Evolutionary conservation across 148 eudicot species (phyloP).

Genomic region (Simmondsia chinensis): DNA sequence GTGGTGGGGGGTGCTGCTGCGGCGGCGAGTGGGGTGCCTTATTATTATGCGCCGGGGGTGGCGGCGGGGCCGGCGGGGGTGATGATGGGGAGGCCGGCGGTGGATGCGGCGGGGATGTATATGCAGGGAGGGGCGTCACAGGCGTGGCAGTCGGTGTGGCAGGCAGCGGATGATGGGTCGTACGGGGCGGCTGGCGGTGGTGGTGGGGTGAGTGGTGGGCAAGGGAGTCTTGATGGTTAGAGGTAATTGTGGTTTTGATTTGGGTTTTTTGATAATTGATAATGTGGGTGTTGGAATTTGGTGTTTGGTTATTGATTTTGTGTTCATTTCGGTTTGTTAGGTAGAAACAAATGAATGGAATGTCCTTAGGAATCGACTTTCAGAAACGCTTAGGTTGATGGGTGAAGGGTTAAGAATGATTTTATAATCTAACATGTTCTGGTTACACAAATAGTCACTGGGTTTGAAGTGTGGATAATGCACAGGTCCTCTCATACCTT

Average conservation of each 20-base stretch:
- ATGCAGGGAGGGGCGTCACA: constrained; percentile 34
- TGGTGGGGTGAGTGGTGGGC: constrained; percentile 26
- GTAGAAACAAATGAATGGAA: too few species aligned
- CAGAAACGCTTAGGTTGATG: too few species aligned
- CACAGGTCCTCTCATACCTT: too few species aligned
- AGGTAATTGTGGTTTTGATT: constrained; percentile 17
- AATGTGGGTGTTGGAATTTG: too few species aligned
- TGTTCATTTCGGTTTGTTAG: neutral
- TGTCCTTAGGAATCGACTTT: too few species aligned
- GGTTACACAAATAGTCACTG: too few species aligned
- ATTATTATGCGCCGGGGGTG: constrained; percentile 61
- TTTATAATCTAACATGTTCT: too few species aligned
- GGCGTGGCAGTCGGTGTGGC: constrained; percentile 94
- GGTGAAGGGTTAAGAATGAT: too few species aligned
- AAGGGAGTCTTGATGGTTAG: constrained; percentile 51
- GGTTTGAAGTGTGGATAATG: too few species aligned
- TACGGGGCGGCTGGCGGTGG: constrained; percentile 16
- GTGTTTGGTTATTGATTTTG: neutral
- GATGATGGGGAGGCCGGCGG: constrained; percentile 55
- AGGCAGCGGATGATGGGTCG: constrained; percentile 39
- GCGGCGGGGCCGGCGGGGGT: constrained; percentile 43
- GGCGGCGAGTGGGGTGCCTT: constrained; percentile 63
- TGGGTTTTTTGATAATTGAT: neutral
- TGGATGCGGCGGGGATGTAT: constrained; percentile 40
- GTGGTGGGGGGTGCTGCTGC: constrained; percentile 15